A percentile compares a stretch with the other conserved stretches of the same genome.
Conservation (phyloP, 2,329 filamentous ascomycete genomes). For the Ophiosphaerella herpotricha region DNA sequence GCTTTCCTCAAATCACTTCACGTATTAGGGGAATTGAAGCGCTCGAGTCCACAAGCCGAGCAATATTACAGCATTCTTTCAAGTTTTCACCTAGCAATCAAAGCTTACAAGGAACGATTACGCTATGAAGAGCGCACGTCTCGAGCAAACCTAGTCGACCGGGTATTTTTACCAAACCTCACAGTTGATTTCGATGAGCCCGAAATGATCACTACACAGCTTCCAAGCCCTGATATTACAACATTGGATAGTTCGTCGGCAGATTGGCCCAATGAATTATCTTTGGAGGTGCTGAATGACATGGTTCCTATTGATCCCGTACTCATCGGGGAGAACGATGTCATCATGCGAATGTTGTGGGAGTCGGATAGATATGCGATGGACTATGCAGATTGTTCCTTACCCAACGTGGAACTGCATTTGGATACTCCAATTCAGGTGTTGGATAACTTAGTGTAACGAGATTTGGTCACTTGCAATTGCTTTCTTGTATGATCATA, state of each 20-base stretch:
- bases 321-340: conserved; percentile 17
- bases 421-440: no score
- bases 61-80: conserved; percentile 62
- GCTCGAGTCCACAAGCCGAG: conserved; percentile 59
- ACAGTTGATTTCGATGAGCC: conserved; percentile 4
- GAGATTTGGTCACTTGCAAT: no score
- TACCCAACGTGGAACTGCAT: conserved; percentile 6
- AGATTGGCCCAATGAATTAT: conserved; percentile 12
- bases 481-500: no score
- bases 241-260: conserved; percentile 6
- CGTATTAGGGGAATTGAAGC: conserved; percentile 55
- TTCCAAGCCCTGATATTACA: conserved; percentile 20
- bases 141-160: conserved; percentile 11
- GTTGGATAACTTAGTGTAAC: no score
- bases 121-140: conserved; percentile 7
- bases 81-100: conserved; percentile 23
- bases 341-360: conserved; percentile 24
- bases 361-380: conserved; percentile 16
- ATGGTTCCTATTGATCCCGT: conserved; percentile 9
- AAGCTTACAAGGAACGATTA: conserved; percentile 17
- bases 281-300: conserved; percentile 7
- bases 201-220: conserved; percentile 12
- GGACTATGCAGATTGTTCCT: conserved; percentile 9
- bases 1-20: conserved; percentile 58
- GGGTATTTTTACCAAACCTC: conserved; percentile 12